These are phyloP conservation scores for Baudoinia panamericana DNA, from an alignment of 495 filamentous ascomycete genomes.

Conservation along the genomic window DNA sequence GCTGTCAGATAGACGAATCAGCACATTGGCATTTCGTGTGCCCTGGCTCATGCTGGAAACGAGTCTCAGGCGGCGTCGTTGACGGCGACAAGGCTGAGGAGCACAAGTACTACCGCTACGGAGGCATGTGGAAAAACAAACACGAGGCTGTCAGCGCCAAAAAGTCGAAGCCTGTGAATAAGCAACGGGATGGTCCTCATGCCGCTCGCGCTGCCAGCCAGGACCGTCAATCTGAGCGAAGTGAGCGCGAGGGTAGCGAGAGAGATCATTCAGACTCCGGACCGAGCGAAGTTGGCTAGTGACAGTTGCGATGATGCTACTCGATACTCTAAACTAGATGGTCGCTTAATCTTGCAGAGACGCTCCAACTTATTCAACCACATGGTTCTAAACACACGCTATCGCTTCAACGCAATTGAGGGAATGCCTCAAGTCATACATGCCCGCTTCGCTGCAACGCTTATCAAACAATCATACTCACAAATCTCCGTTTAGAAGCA, in stretches of 20 bases:
- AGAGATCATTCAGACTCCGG: too few species aligned
- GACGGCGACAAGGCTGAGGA: slow-evolving; percentile 15
- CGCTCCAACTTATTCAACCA: too few species aligned
- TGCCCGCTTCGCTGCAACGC: not conserved
- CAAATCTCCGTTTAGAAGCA: slow-evolving; percentile 1
- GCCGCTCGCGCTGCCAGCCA: not conserved
- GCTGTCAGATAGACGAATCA: slow-evolving; percentile 18
- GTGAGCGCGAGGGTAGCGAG: too few species aligned
- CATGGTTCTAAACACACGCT: too few species aligned
- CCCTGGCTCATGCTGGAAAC: slow-evolving; percentile 15
- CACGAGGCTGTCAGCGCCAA: slow-evolving; percentile 20
- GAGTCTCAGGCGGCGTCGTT: slow-evolving; percentile 14
- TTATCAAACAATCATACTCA: not conserved
- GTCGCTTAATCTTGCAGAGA: too few species aligned
- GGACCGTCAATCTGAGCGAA: too few species aligned
- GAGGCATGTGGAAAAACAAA: slow-evolving; percentile 24
- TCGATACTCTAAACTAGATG: too few species aligned
- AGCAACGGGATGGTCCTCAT: too few species aligned
- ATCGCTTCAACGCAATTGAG: too few species aligned
- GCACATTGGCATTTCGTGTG: slow-evolving; percentile 19
- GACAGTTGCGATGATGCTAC: too few species aligned
- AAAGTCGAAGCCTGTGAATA: slow-evolving; percentile 21
- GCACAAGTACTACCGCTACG: slow-evolving; percentile 18
- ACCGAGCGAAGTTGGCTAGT: too few species aligned
- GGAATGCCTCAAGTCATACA: too few species aligned